phyloP scores from a whole-genome alignment of 2,329 filamentous ascomycete genomes.

The Botrytis galanthina region DNA sequence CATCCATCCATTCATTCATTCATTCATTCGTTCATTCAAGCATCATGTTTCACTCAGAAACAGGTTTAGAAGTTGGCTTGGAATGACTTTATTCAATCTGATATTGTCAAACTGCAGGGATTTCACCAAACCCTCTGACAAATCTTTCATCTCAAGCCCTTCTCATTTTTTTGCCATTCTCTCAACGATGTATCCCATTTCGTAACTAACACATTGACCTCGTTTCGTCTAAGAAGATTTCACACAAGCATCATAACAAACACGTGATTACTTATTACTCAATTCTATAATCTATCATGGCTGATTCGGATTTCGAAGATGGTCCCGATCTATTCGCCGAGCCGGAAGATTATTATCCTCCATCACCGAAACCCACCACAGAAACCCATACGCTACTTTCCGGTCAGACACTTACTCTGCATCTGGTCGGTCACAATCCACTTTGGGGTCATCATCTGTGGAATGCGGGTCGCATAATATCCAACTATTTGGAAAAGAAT shows the following conservation, averaged over 20 bases:
- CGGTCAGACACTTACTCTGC: constrained; percentile 55
- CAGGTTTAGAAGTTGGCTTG: not conserved
- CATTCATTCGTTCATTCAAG: not conserved
- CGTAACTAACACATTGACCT: constrained; percentile 5
- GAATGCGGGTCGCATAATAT: constrained; percentile 80
- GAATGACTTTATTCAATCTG: not conserved
- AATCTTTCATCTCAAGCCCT: not conserved
- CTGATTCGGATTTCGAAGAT: constrained; percentile 27
- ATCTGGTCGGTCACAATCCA: constrained; percentile 82
- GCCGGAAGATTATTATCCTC: constrained; percentile 75
- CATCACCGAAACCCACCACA: constrained; percentile 72
- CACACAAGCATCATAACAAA: not conserved
- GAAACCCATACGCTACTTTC: constrained; percentile 68
- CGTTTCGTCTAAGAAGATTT: constrained; percentile 8
- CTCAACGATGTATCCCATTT: not conserved
- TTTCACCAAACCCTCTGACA: not conserved
- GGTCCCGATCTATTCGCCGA: constrained; percentile 67
- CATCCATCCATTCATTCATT: not conserved
- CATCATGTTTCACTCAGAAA: not conserved
- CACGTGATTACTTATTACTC: constrained; percentile 27
- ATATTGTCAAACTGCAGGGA: not conserved
- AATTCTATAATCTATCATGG: constrained; percentile 12
- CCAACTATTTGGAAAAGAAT: constrained; percentile 72
- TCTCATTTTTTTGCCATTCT: not conserved
- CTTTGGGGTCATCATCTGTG: constrained; percentile 89